phyloP scores from a whole-genome alignment of 495 filamentous ascomycete species.

The Podospora conica region DNA sequence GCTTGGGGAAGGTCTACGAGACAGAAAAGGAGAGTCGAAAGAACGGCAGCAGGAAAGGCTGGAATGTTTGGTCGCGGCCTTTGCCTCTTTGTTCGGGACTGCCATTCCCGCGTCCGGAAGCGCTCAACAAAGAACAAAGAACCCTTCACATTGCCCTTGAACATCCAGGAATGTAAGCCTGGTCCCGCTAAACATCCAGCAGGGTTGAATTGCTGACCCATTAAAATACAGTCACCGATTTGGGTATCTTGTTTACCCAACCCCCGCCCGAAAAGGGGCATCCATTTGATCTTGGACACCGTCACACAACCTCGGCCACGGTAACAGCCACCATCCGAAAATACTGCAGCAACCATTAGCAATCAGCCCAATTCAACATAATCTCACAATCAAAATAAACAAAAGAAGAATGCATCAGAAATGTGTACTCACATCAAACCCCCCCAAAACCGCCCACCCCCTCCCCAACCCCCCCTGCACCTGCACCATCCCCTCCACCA shows the following conservation, averaged over 20 bases:
- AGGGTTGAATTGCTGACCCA: neutral
- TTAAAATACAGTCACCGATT: neutral
- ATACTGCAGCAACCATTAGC: neutral
- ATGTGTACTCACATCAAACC: slow-evolving; percentile 17
- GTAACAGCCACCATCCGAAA: neutral
- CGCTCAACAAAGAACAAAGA: neutral
- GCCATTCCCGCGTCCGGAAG: neutral
- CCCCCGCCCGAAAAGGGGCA: neutral
- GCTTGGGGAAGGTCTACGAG: neutral
- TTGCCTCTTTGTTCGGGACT: neutral
- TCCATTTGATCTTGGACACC: neutral
- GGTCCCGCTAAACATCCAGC: neutral
- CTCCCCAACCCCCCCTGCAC: neutral
- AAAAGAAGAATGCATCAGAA: neutral
- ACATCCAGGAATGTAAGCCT: neutral
- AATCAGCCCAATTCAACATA: slow-evolving; percentile 1
- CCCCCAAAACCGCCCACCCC: slow-evolving; percentile 7
- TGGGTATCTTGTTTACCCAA: neutral
- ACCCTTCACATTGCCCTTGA: neutral
- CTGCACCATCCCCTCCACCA: neutral
- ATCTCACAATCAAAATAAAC: neutral
- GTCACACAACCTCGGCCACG: neutral
- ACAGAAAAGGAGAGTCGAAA: neutral
- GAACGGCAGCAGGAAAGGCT: neutral
- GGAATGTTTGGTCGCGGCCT: neutral